Base-by-base conservation (phyloP, 1,139 yeast species). In the Debaryomyces singareniensis region DNA sequence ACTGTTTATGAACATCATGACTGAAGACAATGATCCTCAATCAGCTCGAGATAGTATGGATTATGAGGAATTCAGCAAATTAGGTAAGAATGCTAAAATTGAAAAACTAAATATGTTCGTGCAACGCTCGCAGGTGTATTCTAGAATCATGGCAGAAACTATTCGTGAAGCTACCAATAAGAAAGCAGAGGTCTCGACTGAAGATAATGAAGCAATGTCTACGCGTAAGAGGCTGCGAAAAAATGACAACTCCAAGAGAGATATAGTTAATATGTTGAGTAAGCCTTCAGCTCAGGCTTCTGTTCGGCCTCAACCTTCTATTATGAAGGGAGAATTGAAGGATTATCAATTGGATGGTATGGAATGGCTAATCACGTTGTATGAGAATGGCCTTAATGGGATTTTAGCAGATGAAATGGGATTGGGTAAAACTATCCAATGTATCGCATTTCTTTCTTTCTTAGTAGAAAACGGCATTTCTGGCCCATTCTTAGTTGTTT, bases 401-500 rank as follows among this genome's bases (percentile, higher is more conserved):
- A 87, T 91, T 21, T 60, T 91, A 18, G 97, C 97, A 0, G 97
- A 91, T 55, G 97, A 89, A 53, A 91, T 89, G 97, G 97, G 97
- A 0, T 61, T 87, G 25, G 97, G 98, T 4, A 89, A 89, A 49
- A 91, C 97, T 0, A 56, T 89, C 9, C 96, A 89, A 51, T 81
- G 93, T 27, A 84, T 91, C 34, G 71, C 95, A 0, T 68, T 89
- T 38, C 47, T 89, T 10, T 75, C 86, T 7, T 85, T 81, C 48
- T 61, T 91, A 26, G 71, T 82, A 26, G 96, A 86, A 42, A 76
- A 85, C 48, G 89, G 84, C 3, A 73, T 86, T 2, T 54, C 58
- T 15, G 97, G 97, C 0, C 96, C 96, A 0, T 89, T 85, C 47
- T 58, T 91, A 25, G 69, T 91, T 27, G 86, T 87, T 16, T 93